Evolutionary conservation across 2,329 filamentous ascomycete genomes (phyloP), one percentile per base, ranked within the genome.

Genomic region (Colletotrichum sp.): DNA sequence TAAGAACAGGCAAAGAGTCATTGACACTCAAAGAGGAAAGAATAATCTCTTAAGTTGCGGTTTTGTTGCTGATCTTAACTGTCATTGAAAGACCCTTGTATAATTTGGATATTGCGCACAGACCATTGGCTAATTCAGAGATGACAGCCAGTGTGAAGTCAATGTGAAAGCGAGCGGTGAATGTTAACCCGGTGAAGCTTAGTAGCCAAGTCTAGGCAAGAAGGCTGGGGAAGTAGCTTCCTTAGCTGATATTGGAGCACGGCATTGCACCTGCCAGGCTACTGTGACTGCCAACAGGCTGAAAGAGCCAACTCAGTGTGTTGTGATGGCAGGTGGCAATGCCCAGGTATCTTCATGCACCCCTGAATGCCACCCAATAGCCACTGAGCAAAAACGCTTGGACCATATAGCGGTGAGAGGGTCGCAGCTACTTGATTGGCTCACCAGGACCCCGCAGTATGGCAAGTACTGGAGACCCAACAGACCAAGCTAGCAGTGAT

Each of bases 381-480:
- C 39, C 32, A 57, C 60, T 30, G 39, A 49, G 55, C 24, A 72
- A 57, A 28, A 39, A 60, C 64, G 77, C 77, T 71, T 68, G 72
- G 77, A 57, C 72, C 77, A 77, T 77, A 26, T 79, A 75, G 79
- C 79, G 79, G 79, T 81, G 79, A 81, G 77, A 76, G 73, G 65
- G 79, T 78, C 72, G 39, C 28, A n/a, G 21, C 32, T 76, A 75
- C 66, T 30, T 76, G 39, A 70, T 69, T 70, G 72, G 68, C 52
- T 28, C 5, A 4, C 2, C n/a, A 13, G 18, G 44, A 30, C 69
- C 66, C 36, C 60, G 74, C 73, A 68, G 26, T 44, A 55, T 65
- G 39, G 13, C 44, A 72, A 34, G 52, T 69, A 65, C 55, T 73
- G 44, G 70, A 76, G 44, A 64, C 55, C 57, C 57, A 68, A 21